Conservation (phyloP, 208 protist genomes). For the Endotrypanum monterogeii region DNA sequence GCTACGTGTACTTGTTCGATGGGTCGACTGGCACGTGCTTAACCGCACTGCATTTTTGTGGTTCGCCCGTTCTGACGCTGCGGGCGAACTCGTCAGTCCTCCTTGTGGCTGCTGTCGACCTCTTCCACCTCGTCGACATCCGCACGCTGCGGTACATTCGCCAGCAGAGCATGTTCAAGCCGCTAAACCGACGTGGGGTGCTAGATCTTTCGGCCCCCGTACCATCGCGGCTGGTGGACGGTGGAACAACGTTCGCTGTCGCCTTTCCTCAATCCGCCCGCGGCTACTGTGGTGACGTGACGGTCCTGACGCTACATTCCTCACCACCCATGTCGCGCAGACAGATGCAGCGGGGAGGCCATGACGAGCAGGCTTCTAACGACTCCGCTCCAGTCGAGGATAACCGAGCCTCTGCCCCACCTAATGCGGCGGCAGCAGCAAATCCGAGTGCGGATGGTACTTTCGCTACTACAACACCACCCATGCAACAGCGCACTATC, state of each 20-base stretch:
- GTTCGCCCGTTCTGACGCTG: constrained; percentile 41
- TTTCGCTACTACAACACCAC: not conserved
- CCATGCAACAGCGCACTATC: constrained; percentile 27
- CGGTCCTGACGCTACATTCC: constrained; percentile 20
- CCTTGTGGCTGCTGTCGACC: constrained; percentile 43
- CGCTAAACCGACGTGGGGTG: constrained; percentile 43
- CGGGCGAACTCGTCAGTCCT: constrained; percentile 50
- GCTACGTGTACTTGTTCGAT: constrained; percentile 61
- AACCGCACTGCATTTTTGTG: constrained; percentile 65
- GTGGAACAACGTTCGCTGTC: constrained; percentile 12
- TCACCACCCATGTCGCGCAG: not conserved
- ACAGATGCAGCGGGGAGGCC: not conserved
- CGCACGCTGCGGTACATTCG: constrained; percentile 52
- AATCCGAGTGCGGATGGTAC: not conserved
- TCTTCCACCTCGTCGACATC: constrained; percentile 72
- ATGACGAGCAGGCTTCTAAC: not conserved
- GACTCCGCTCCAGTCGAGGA: not conserved
- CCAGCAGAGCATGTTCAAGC: constrained; percentile 50
- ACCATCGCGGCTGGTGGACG: not conserved
- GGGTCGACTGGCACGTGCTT: constrained; percentile 30
- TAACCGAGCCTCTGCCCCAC: not conserved
- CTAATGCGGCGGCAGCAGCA: not conserved
- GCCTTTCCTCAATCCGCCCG: constrained; percentile 31
- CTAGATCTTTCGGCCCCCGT: constrained; percentile 43
- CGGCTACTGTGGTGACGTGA: constrained; percentile 27